phyloP scores from a whole-genome alignment of 2,329 filamentous ascomycete species.

The Parafenestella ontariensis region DNA sequence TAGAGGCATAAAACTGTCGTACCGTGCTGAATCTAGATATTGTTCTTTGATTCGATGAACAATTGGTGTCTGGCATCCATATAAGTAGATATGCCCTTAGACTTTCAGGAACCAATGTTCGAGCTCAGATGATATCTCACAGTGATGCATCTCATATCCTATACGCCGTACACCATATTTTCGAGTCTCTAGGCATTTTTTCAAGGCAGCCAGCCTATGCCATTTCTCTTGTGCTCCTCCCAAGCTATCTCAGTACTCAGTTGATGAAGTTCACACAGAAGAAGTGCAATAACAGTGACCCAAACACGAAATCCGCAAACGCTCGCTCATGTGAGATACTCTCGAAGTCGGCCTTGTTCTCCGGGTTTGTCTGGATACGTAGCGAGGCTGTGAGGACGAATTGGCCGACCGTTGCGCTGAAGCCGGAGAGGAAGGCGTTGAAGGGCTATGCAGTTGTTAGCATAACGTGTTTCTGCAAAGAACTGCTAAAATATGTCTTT shows the following conservation, averaged over 20 bases:
- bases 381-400: conserved; percentile 93
- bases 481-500: too few species aligned
- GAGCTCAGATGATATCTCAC: background rate
- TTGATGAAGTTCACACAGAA: conserved; percentile 99
- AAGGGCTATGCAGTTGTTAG: conserved; percentile 74
- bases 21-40: background rate
- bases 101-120: background rate
- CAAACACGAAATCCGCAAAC: conserved; percentile 95
- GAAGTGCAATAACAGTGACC: conserved; percentile 94
- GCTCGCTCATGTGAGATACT: conserved; percentile 83
- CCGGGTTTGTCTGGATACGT: conserved; percentile 87
- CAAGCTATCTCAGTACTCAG: conserved; percentile 56
- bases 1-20: conserved; percentile 3
- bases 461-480: background rate
- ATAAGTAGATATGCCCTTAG: background rate
- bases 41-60: background rate
- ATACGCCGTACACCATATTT: background rate
- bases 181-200: background rate
- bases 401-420: conserved; percentile 92
- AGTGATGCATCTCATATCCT: background rate
- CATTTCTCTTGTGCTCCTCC: background rate
- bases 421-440: conserved; percentile 97
- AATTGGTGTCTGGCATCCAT: background rate
- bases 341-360: conserved; percentile 80
- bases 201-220: background rate